A percentile compares a stretch with the other conserved stretches of the same genome.
These are phyloP conservation scores for Pyrenochaeta sp. DNA, from an alignment of 2,329 filamentous ascomycete genomes.

Conservation along the genomic window DNA sequence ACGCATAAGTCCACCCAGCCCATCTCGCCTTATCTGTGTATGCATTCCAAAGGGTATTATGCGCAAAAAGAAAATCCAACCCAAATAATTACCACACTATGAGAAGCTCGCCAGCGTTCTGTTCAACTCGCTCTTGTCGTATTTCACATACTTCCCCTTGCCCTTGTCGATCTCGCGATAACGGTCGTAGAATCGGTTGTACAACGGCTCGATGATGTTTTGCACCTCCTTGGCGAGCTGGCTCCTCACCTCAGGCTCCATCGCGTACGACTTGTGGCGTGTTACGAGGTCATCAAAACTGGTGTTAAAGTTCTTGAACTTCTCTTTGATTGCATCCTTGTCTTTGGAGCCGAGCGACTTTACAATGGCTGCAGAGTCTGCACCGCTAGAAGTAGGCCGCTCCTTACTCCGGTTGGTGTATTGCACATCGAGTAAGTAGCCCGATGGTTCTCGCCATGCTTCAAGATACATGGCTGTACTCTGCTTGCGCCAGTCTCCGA, in stretches of 20 bases:
- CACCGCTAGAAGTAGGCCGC: constrained; percentile 69
- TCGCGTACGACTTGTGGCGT: constrained; percentile 82
- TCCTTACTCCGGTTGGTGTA: constrained; percentile 77
- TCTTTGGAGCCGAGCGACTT: constrained; percentile 88
- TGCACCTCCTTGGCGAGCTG: constrained; percentile 86
- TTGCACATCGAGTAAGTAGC: constrained; percentile 85
- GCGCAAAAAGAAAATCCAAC: constrained; percentile 30
- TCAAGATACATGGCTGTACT: constrained; percentile 83
- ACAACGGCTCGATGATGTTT: constrained; percentile 90
- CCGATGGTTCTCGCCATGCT: constrained; percentile 86
- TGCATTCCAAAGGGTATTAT: constrained; percentile 45
- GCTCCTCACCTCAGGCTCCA: constrained; percentile 89
- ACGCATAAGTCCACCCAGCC: constrained; percentile 20
- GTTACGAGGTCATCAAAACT: constrained; percentile 88
- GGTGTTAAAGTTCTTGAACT: constrained; percentile 90
- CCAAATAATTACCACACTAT: constrained; percentile 34
- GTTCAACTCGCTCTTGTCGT: constrained; percentile 85
- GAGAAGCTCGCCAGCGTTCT: constrained; percentile 62
- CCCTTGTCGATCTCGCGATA: constrained; percentile 99
- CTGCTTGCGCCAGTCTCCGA: constrained; percentile 89
- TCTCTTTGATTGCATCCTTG: constrained; percentile 94
- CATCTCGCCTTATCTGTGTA: constrained; percentile 20
- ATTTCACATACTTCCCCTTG: constrained; percentile 97
- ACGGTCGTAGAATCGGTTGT: constrained; percentile 93
- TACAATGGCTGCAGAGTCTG: constrained; percentile 83